Evolutionary conservation across 2,329 filamentous ascomycete genomes (phyloP).

Genomic region (Fusarium irregulare): DNA sequence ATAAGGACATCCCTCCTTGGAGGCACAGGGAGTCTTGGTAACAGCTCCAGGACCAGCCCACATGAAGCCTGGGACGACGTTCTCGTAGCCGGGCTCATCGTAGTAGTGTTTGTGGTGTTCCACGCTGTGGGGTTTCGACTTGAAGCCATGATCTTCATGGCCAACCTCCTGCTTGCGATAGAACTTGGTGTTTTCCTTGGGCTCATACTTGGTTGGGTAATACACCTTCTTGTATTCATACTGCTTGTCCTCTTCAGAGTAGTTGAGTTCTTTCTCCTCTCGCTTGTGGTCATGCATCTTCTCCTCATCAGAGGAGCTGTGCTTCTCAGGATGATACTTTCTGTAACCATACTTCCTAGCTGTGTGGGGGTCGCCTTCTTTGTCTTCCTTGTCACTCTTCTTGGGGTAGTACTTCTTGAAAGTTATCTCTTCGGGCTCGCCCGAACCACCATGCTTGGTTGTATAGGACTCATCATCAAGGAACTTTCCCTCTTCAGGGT

Average conservation of each 20-base stretch:
- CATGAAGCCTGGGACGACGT: background rate
- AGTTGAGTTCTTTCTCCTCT: background rate
- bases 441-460: background rate
- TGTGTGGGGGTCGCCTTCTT: background rate
- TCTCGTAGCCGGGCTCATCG: background rate
- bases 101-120: background rate
- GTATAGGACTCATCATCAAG: background rate
- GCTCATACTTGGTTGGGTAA: background rate
- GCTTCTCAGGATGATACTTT: background rate
- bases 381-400: background rate
- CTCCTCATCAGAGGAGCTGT: background rate
- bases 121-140: background rate
- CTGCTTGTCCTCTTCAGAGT: background rate
- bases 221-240: background rate
- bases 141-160: background rate
- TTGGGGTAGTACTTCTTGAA: background rate
- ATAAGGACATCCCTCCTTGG: background rate
- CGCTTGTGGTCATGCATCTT: background rate
- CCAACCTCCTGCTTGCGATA: background rate
- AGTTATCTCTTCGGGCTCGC: background rate
- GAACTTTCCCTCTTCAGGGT: background rate
- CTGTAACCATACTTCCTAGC: background rate
- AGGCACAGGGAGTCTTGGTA: background rate
- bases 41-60: constrained; percentile 1
- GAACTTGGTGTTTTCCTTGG: background rate